Evolutionary conservation across 2,329 filamentous ascomycete genomes (phyloP).

Genomic region (Tolypocladium inflatum): DNA sequence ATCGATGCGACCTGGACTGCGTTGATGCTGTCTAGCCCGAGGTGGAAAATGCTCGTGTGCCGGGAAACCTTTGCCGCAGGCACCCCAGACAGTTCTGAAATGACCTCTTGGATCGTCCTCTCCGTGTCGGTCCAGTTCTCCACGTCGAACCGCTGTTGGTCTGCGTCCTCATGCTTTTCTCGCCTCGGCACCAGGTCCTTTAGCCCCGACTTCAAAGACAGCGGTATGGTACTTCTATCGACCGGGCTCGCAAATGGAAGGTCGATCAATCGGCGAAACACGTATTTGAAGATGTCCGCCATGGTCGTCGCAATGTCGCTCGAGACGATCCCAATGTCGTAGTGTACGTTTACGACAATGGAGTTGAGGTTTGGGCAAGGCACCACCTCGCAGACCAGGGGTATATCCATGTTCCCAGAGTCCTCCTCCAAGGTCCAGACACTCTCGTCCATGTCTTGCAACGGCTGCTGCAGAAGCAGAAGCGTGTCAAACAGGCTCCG

Average conservation of each 20-base stretch:
- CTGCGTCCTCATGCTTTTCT: slow-evolving; percentile 8
- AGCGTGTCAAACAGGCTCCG: slow-evolving; percentile 67
- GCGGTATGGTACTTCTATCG: slow-evolving; percentile 12
- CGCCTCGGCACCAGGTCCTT: slow-evolving; percentile 10
- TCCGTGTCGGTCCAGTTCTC: slow-evolving; percentile 43
- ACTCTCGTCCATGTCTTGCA: slow-evolving; percentile 41
- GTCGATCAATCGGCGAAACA: slow-evolving; percentile 14
- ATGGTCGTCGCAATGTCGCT: slow-evolving; percentile 16
- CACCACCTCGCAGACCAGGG: slow-evolving; percentile 66
- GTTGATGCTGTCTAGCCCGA: slow-evolving; percentile 89
- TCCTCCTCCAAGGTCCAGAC: slow-evolving; percentile 51
- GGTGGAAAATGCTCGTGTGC: slow-evolving; percentile 67
- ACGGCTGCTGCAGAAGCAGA: slow-evolving; percentile 64
- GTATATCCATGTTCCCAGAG: slow-evolving; percentile 59
- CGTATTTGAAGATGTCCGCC: slow-evolving; percentile 19
- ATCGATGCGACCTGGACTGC: slow-evolving; percentile 66
- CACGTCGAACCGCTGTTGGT: slow-evolving; percentile 6
- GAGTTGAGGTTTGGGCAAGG: slow-evolving; percentile 43
- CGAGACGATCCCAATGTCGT: slow-evolving; percentile 35
- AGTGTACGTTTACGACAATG: slow-evolving; percentile 54
- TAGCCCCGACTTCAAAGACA: slow-evolving; percentile 9
- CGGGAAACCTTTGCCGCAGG: slow-evolving; percentile 40
- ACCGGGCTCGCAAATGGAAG: slow-evolving; percentile 16
- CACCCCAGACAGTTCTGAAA: slow-evolving; percentile 49
- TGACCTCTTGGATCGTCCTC: slow-evolving; percentile 38